phyloP scores from a whole-genome alignment of 1,139 yeast species.

The Yamadazyma sp. region DNA sequence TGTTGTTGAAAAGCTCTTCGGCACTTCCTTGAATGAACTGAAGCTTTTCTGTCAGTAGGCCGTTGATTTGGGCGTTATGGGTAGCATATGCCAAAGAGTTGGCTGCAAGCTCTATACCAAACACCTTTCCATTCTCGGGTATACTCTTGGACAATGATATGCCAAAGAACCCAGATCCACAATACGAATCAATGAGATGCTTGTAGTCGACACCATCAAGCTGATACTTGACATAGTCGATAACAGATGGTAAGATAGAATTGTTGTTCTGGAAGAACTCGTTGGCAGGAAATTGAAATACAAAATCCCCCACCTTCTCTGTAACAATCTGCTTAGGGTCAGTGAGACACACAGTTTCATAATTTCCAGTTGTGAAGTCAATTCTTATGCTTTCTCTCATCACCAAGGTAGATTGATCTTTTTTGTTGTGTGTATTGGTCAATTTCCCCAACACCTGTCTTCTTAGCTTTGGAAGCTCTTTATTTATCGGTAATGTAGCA shows the following conservation, averaged over 20 bases:
- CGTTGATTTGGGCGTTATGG: constrained; percentile 41
- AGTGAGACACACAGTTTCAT: constrained; percentile 40
- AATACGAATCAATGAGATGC: constrained; percentile 43
- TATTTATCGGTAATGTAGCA: constrained; percentile 75
- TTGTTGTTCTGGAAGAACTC: constrained; percentile 95
- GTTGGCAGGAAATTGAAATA: constrained; percentile 87
- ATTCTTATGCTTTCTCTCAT: constrained; percentile 37
- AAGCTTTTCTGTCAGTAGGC: constrained; percentile 26
- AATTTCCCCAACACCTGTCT: constrained; percentile 1
- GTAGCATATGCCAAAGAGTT: constrained; percentile 36
- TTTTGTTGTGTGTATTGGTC: constrained; percentile 1
- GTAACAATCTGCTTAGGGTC: constrained; percentile 75
- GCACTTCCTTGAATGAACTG: constrained; percentile 42
- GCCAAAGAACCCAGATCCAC: constrained; percentile 50
- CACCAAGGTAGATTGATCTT: constrained; percentile 10
- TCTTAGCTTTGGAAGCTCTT: constrained; percentile 11
- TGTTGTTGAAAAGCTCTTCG: constrained; percentile 31
- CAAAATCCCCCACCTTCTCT: constrained; percentile 72
- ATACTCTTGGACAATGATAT: constrained; percentile 33
- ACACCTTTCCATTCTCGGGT: constrained; percentile 33
- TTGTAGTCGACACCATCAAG: constrained; percentile 20
- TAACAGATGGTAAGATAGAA: constrained; percentile 39
- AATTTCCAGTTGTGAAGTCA: constrained; percentile 34
- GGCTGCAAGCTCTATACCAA: constrained; percentile 44
- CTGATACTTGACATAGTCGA: constrained; percentile 32